Evolutionary conservation across 257 asterid genomes (phyloP).

Genomic region (Gentiana macrophylla): DNA sequence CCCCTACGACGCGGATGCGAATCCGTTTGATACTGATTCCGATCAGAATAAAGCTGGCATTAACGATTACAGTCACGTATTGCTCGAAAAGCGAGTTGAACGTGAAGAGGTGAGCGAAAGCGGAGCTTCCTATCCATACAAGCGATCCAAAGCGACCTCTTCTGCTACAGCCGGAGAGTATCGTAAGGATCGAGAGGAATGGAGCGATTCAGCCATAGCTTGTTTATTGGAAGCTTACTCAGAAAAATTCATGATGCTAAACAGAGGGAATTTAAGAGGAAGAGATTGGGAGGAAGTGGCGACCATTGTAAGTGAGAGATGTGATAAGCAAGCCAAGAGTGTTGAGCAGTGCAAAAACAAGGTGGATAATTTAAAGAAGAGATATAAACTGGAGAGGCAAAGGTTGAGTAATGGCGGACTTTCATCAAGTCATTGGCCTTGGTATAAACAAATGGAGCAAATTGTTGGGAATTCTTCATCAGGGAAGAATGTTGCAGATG

Average conservation of each 20-base stretch:
- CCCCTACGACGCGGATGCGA: slow-evolving; percentile 55
- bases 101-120: slow-evolving; percentile 58
- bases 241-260: slow-evolving; percentile 71
- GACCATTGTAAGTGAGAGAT: slow-evolving; percentile 72
- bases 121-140: slow-evolving; percentile 42
- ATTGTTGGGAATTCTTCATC: slow-evolving; percentile 66
- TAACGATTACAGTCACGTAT: slow-evolving; percentile 7
- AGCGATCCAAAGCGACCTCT: slow-evolving; percentile 31
- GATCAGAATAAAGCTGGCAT: slow-evolving; percentile 26
- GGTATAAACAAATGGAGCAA: slow-evolving; percentile 92
- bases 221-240: slow-evolving; percentile 70
- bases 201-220: slow-evolving; percentile 86
- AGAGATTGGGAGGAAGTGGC: slow-evolving; percentile 99
- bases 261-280: slow-evolving; percentile 82
- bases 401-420: slow-evolving; percentile 55
- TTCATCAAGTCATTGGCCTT: slow-evolving; percentile 83
- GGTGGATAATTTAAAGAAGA: slow-evolving; percentile 93
- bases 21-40: slow-evolving; percentile 54
- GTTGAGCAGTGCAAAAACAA: slow-evolving; percentile 99
- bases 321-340: slow-evolving; percentile 77
- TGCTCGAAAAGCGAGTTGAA: slow-evolving; percentile 28
- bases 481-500: slow-evolving; percentile 45
- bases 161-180: slow-evolving; percentile 48
- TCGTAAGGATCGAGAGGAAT: slow-evolving; percentile 84
- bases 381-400: slow-evolving; percentile 87